Percentiles rank a stretch among this genome's conserved stretches.
Conservation (phyloP, 1,284 basidiomycete species). For the Rhodotorula glutinis region DNA sequence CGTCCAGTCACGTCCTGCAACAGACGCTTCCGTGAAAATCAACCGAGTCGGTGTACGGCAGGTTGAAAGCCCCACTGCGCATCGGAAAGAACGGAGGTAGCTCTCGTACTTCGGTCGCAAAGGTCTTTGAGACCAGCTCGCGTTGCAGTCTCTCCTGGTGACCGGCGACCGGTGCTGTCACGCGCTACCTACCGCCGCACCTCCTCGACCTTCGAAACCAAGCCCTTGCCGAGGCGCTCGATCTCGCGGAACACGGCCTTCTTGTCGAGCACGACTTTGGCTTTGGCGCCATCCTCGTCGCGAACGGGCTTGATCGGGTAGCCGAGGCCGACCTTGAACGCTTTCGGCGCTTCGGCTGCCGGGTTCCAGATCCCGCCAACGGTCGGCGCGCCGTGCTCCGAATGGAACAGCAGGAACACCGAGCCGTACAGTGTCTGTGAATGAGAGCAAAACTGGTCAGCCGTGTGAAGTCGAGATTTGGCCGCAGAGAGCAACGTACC, state of each 20-base stretch:
- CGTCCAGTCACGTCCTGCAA: too few relatives aligned
- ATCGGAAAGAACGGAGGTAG: too few relatives aligned
- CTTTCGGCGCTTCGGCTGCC: slow-evolving; percentile 50
- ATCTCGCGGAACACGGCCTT: slow-evolving; percentile 71
- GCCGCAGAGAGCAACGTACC: slow-evolving; percentile 52
- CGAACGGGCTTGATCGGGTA: slow-evolving; percentile 64
- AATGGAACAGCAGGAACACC: slow-evolving; percentile 76
- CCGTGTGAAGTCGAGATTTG: neutral
- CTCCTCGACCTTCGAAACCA: slow-evolving; percentile 54
- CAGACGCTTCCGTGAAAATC: too few relatives aligned
- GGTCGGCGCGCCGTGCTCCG: slow-evolving; percentile 71
- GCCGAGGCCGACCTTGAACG: slow-evolving; percentile 78
- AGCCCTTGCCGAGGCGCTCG: slow-evolving; percentile 67
- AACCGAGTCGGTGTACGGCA: too few relatives aligned
- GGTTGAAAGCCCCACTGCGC: too few relatives aligned
- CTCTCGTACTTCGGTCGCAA: too few relatives aligned
- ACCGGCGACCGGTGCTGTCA: too few relatives aligned
- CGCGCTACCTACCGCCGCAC: slow-evolving; percentile 11
- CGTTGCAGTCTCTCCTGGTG: too few relatives aligned
- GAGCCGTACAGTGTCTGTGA: slow-evolving; percentile 62
- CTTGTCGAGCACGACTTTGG: slow-evolving; percentile 69
- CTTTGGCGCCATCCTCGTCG: slow-evolving; percentile 50
- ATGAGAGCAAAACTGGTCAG: neutral
- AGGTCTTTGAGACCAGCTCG: too few relatives aligned
- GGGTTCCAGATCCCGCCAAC: slow-evolving; percentile 89